Evolutionary conservation across 805 yeast genomes (phyloP).

Genomic region (Blastobotrys americana): DNA sequence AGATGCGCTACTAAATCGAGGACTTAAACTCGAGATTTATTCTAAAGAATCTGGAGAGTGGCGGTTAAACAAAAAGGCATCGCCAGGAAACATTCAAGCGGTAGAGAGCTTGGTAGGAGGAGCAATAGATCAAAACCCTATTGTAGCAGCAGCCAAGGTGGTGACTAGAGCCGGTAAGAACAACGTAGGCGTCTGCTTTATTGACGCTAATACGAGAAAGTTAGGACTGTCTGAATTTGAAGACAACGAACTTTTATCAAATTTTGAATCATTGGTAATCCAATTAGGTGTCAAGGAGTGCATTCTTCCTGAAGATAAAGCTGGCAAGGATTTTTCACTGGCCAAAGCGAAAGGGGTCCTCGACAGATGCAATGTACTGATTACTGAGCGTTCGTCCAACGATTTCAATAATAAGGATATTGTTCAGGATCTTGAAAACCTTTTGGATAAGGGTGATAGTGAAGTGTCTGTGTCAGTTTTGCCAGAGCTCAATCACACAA

Average conservation of each 20-base stretch:
- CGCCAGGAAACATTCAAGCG: constrained; percentile 83
- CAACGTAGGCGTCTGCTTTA: constrained; percentile 68
- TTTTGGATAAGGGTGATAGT: constrained; percentile 46
- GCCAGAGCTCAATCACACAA: constrained; percentile 35
- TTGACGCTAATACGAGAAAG: constrained; percentile 60
- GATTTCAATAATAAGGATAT: constrained; percentile 61
- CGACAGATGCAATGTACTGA: constrained; percentile 69
- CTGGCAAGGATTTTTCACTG: constrained; percentile 45
- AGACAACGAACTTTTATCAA: constrained; percentile 83
- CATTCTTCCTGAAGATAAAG: constrained; percentile 43
- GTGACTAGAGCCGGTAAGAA: constrained; percentile 38
- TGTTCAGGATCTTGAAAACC: constrained; percentile 68
- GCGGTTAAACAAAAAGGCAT: constrained; percentile 56
- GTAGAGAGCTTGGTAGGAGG: constrained; percentile 63
- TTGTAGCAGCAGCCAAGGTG: constrained; percentile 47
- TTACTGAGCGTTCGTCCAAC: constrained; percentile 50
- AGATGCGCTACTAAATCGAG: constrained; percentile 59
- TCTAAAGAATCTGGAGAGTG: constrained; percentile 41
- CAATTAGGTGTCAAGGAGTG: constrained; percentile 89
- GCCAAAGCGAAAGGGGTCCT: constrained; percentile 63
- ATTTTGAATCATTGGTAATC: constrained; percentile 75
- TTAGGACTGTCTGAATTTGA: constrained; percentile 72
- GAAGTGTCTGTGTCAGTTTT: constrained; percentile 19
- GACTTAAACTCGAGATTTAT: constrained; percentile 75
- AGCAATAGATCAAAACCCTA: constrained; percentile 40